Evolutionary conservation across 345 rosid species (phyloP).

Genomic region (Euphorbia lathyris): DNA sequence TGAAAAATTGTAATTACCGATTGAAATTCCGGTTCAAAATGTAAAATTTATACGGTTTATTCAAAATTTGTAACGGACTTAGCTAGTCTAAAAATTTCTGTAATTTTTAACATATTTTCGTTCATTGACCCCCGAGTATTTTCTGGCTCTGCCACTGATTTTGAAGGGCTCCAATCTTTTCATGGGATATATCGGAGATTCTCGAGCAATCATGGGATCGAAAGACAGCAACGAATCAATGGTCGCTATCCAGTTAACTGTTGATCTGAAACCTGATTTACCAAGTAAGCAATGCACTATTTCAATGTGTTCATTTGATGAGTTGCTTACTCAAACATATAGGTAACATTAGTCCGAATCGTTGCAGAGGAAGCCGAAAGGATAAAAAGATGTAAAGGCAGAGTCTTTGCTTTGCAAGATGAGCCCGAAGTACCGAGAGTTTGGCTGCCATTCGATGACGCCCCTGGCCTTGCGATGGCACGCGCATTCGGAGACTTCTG

Average conservation of each 20-base stretch:
- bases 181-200: slow-evolving; percentile 97
- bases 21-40: no score
- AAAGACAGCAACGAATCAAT: slow-evolving; percentile 70
- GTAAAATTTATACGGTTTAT: no score
- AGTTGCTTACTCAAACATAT: slow-evolving; percentile 4
- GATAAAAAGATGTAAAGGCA: slow-evolving; percentile 90
- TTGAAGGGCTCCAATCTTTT: slow-evolving; percentile 79
- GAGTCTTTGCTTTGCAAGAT: slow-evolving; percentile 97
- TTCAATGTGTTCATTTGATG: slow-evolving; percentile 6
- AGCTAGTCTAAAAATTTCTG: no score
- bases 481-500: slow-evolving; percentile 99
- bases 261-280: slow-evolving; percentile 96
- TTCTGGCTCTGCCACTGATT: slow-evolving; percentile 12
- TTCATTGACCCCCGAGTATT: no score
- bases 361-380: slow-evolving; percentile 89
- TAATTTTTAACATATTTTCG: no score
- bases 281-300: slow-evolving; percentile 61
- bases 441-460: slow-evolving; percentile 98
- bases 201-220: slow-evolving; percentile 95
- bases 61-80: no score
- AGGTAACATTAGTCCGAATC: slow-evolving; percentile 14
- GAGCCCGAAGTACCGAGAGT: slow-evolving; percentile 98
- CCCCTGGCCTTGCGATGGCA: slow-evolving; percentile 99
- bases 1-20: no score
- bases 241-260: slow-evolving; percentile 89